A percentile compares a stretch with the other conserved stretches of the same genome.
Conservation (phyloP, 169 alveolate species). For the Perkinsus marinus region DNA sequence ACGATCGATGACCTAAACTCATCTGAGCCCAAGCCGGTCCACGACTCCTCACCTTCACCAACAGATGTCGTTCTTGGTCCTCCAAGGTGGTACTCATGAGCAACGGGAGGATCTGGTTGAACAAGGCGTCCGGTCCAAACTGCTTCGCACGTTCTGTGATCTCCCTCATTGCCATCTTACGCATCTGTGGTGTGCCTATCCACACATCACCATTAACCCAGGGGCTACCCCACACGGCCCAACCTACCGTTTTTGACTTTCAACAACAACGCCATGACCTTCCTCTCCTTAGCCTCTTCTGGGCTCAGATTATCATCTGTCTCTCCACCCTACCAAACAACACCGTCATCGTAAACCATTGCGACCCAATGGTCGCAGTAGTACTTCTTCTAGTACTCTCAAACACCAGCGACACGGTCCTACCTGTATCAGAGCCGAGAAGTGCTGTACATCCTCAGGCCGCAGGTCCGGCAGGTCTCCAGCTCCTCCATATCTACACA, state of each 20-base stretch:
- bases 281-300: slow-evolving; percentile 87
- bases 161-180: slow-evolving; percentile 85
- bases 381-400: neutral
- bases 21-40: neutral
- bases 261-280: slow-evolving; percentile 78
- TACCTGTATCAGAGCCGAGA: slow-evolving; percentile 15
- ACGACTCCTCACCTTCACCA: slow-evolving; percentile 63
- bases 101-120: slow-evolving; percentile 91
- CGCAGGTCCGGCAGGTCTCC: slow-evolving; percentile 10
- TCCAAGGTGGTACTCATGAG: slow-evolving; percentile 93
- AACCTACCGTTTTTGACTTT: slow-evolving; percentile 87
- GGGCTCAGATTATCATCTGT: slow-evolving; percentile 80
- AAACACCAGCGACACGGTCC: neutral
- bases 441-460: slow-evolving; percentile 34
- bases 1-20: slow-evolving; percentile 76
- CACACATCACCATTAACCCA: neutral
- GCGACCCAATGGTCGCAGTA: too few species aligned
- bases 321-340: slow-evolving; percentile 64
- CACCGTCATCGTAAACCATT: too few species aligned
- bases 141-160: slow-evolving; percentile 90
- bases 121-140: slow-evolving; percentile 92
- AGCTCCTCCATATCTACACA: neutral
- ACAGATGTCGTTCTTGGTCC: slow-evolving; percentile 93
- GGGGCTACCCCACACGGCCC: neutral
- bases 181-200: slow-evolving; percentile 77